phyloP scores from a whole-genome alignment of 306 rosid genomes.

The Potentilla sterilis region DNA sequence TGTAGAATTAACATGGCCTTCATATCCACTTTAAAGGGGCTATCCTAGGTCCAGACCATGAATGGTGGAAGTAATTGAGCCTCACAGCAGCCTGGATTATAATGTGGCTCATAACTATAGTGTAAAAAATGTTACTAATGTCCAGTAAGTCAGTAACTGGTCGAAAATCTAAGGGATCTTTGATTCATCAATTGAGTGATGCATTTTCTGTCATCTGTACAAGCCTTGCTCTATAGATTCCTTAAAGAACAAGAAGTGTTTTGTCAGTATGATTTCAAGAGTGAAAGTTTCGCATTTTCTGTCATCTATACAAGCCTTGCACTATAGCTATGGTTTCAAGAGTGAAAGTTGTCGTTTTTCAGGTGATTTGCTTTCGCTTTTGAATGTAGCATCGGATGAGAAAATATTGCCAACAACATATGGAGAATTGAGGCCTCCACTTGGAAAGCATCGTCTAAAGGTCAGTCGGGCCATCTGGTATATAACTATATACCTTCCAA shows the following conservation, averaged over 20 bases:
- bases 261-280: constrained; percentile 2
- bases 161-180: constrained; percentile 1
- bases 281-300: constrained; percentile 1
- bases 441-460: constrained; percentile 94
- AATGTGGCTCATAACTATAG: background rate
- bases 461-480: constrained; percentile 37
- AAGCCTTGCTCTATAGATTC: background rate
- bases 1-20: constrained; percentile 10
- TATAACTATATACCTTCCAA: background rate
- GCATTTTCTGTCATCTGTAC: background rate
- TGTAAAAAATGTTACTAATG: background rate
- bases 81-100: background rate
- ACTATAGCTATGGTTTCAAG: background rate
- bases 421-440: constrained; percentile 97
- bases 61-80: constrained; percentile 3
- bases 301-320: background rate
- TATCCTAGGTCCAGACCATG: constrained; percentile 7
- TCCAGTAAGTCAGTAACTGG: background rate
- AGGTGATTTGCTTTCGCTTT: constrained; percentile 84
- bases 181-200: background rate
- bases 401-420: constrained; percentile 81
- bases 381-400: constrained; percentile 75
- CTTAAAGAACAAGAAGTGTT: background rate
- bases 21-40: background rate
- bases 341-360: constrained; percentile 24